phyloP scores from a whole-genome alignment of 2,329 filamentous ascomycete species.

The Aureobasidium pullulans region DNA sequence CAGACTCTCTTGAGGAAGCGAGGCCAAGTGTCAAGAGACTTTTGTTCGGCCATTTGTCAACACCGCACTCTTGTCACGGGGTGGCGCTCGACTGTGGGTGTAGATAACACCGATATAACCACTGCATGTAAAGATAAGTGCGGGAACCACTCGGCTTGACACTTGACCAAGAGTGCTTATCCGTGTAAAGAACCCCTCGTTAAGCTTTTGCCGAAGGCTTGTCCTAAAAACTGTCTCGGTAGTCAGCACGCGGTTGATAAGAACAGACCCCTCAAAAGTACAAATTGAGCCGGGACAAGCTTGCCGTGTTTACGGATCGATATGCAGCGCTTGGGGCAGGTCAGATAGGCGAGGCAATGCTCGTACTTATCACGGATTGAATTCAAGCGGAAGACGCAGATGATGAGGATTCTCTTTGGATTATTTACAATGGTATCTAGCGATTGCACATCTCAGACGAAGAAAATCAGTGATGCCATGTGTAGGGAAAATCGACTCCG shows the following conservation, averaged over 20 bases:
- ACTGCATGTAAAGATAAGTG: background rate
- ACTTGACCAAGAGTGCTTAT: background rate
- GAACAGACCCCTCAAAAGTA: background rate
- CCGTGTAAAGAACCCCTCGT: background rate
- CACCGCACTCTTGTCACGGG: too few species aligned
- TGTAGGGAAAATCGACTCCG: background rate
- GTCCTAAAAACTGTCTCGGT: background rate
- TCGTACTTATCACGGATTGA: too few species aligned
- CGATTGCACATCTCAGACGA: background rate
- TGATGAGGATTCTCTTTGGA: background rate
- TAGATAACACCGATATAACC: background rate
- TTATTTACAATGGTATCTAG: background rate
- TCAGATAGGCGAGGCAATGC: background rate
- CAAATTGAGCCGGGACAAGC: background rate
- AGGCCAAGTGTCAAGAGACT: too few species aligned
- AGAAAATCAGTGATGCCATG: too few species aligned
- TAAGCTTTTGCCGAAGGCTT: slow-evolving; percentile 9
- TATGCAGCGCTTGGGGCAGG: background rate
- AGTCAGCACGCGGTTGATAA: background rate
- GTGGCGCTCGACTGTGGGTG: background rate
- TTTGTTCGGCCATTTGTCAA: too few species aligned
- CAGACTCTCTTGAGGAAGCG: too few species aligned
- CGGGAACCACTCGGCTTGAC: background rate
- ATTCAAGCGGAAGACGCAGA: background rate
- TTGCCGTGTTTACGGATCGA: background rate